Conservation (phyloP, 805 yeast genomes). For the Zygotorulaspora danielsina region DNA sequence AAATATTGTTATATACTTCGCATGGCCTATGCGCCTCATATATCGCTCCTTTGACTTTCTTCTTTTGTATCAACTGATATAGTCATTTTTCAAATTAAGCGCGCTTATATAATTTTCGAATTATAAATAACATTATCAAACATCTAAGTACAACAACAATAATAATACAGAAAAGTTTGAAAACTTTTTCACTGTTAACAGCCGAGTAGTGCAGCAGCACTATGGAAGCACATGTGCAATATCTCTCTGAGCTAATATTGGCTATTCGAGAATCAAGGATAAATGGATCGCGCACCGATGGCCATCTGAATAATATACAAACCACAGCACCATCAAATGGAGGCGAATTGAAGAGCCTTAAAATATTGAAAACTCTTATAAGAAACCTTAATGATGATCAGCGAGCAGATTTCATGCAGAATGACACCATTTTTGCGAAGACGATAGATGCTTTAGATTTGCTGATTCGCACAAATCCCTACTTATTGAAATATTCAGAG, state of each 20-base stretch:
- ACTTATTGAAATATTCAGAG: constrained; percentile 11
- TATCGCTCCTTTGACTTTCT: background rate
- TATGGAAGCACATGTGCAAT: constrained; percentile 30
- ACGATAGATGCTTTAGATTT: constrained; percentile 29
- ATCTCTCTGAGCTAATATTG: constrained; percentile 30
- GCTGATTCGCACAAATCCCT: constrained; percentile 23
- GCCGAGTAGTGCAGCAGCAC: no score
- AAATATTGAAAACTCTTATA: constrained; percentile 22
- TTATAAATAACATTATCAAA: no score
- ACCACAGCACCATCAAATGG: background rate
- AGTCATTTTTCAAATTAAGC: background rate
- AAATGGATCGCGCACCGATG: background rate
- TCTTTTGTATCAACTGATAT: background rate
- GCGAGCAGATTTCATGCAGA: constrained; percentile 11
- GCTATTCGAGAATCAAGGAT: constrained; percentile 24
- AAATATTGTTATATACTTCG: background rate
- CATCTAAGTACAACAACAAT: no score
- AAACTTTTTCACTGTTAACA: no score
- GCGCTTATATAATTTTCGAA: no score
- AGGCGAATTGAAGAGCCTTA: constrained; percentile 17
- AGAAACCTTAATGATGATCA: constrained; percentile 18
- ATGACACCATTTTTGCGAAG: constrained; percentile 26
- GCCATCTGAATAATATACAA: background rate
- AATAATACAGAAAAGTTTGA: no score
- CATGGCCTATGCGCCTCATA: background rate